Evolutionary conservation across 2,329 filamentous ascomycete species (phyloP), one percentile per base, ranked within the genome.

Genomic region (Emmonsia crescens): DNA sequence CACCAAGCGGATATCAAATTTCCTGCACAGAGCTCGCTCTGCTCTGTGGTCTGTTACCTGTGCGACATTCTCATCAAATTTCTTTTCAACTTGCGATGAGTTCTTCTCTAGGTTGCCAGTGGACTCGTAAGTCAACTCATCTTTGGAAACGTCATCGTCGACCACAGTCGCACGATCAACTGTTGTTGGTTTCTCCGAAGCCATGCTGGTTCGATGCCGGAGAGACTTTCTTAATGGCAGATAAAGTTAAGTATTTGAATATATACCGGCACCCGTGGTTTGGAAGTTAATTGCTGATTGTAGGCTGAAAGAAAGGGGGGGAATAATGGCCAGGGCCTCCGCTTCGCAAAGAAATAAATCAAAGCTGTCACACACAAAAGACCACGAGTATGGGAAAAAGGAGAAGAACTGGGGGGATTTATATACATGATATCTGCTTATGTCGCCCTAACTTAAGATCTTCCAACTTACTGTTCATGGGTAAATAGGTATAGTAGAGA

Each of bases 1-100:
- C n/a, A 85, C 71, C 55, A 85, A 61, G 8, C 74, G 71, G 60
- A 74, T 60, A 60, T 77, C 75, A 65, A 85, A 82, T 64, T 83
- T 83, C 69, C 79, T 78, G 59, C 82, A 80, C 16, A 85, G 72
- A 29, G 72, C 72, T 42, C 77, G 69, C 65, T 82, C 80, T 6
- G 78, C 78, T 54, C 75, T 73, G 44, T 76, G 74, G 64, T 80
- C 78, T 38, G 79, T 65, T 5, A 74, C 71, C 21, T 67, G 67
- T 12, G 70, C 71, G 52, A 71, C 67, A 63, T 73, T 71, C 8
- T 62, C 58, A 31, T 62, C 55, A 10, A 42, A 27, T 44, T 52
- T 24, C 33, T 29, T 29, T 52, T 52, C 58, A 14, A 19, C 52
- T 1, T 40, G 31, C 5, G 36, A 56, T 16, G 52, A n/a, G 33